These are phyloP conservation scores for Colletotrichum horii DNA, from an alignment of 2,329 filamentous ascomycete genomes.

Conservation along the genomic window DNA sequence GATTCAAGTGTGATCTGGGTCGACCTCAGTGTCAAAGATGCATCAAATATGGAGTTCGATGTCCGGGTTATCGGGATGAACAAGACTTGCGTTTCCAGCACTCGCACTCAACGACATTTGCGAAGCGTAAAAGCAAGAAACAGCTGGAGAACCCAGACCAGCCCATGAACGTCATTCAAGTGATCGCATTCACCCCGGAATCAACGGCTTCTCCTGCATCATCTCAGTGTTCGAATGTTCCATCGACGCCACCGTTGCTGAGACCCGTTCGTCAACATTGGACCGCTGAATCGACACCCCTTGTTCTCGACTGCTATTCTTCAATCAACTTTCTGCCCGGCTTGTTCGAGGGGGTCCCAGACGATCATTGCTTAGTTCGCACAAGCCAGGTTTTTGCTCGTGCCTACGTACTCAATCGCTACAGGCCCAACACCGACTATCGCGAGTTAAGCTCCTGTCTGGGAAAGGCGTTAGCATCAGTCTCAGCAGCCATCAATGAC, in stretches of 20 bases:
- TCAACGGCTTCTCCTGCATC: not conserved
- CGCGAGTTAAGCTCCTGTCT: slow-evolving; percentile 39
- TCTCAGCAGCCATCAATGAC: slow-evolving; percentile 40
- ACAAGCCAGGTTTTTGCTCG: slow-evolving; percentile 44
- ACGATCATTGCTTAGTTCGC: slow-evolving; percentile 41
- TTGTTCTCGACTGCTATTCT: slow-evolving; percentile 42
- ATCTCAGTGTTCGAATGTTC: not conserved
- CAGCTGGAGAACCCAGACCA: not conserved
- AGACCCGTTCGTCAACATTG: slow-evolving; percentile 37
- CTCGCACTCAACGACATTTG: slow-evolving; percentile 28
- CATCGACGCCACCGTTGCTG: not conserved
- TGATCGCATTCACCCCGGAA: not conserved
- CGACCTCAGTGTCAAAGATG: slow-evolving; percentile 45
- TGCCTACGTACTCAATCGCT: slow-evolving; percentile 42
- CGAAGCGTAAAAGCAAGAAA: slow-evolving; percentile 35
- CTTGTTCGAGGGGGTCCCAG: slow-evolving; percentile 28
- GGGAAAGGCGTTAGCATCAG: slow-evolving; percentile 39
- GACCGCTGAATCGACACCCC: slow-evolving; percentile 42
- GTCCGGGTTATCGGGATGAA: slow-evolving; percentile 44
- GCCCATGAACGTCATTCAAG: not conserved
- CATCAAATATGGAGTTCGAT: slow-evolving; percentile 43
- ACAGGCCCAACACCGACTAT: slow-evolving; percentile 34
- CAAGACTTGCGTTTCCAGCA: slow-evolving; percentile 45
- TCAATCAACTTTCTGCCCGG: slow-evolving; percentile 37
- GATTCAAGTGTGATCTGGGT: slow-evolving; percentile 41